A percentile compares a stretch with the other conserved stretches of the same genome.
Conservation (phyloP, 768 basidiomycete genomes). For the Sporobolomyces pararoseus region DNA sequence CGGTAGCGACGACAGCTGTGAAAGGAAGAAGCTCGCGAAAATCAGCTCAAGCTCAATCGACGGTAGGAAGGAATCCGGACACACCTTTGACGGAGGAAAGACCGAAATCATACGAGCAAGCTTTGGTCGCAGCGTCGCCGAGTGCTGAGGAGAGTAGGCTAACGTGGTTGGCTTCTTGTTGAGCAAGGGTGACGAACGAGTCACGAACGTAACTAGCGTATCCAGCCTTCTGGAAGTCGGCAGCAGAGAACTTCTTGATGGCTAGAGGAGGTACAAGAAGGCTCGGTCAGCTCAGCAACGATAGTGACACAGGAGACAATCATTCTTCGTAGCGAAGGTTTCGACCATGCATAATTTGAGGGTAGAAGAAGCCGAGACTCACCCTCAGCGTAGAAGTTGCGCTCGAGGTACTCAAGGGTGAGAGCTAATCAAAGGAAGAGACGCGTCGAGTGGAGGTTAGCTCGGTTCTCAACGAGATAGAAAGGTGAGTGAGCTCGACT, state of each 20-base stretch:
- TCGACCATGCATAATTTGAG: too few species aligned
- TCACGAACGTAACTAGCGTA: conserved; percentile 4
- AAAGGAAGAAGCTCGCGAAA: background rate
- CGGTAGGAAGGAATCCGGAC: background rate
- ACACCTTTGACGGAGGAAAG: conserved; percentile 11
- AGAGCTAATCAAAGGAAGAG: conserved; percentile 6
- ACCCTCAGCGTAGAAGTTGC: conserved; percentile 21
- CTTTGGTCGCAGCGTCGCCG: background rate
- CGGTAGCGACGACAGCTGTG: conserved; percentile 16
- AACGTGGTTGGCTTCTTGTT: conserved; percentile 30
- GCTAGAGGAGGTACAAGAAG: background rate
- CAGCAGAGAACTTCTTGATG: conserved; percentile 25
- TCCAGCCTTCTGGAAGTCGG: conserved; percentile 31
- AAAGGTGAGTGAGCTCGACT: background rate
- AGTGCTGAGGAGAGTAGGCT: conserved; percentile 24
- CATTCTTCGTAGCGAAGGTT: too few species aligned
- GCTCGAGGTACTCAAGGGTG: conserved; percentile 31
- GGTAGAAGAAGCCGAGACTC: background rate
- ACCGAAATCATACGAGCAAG: conserved; percentile 23
- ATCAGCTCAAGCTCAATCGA: background rate
- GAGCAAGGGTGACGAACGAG: conserved; percentile 1
- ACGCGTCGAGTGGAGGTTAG: background rate
- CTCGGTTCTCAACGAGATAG: background rate
- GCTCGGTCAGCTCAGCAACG: too few species aligned
- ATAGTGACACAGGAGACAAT: too few species aligned